A percentile compares a stretch with the other conserved stretches of the same genome.
Conservation (phyloP, 2,329 filamentous ascomycete species). For the Ophiostoma pallidulum region DNA sequence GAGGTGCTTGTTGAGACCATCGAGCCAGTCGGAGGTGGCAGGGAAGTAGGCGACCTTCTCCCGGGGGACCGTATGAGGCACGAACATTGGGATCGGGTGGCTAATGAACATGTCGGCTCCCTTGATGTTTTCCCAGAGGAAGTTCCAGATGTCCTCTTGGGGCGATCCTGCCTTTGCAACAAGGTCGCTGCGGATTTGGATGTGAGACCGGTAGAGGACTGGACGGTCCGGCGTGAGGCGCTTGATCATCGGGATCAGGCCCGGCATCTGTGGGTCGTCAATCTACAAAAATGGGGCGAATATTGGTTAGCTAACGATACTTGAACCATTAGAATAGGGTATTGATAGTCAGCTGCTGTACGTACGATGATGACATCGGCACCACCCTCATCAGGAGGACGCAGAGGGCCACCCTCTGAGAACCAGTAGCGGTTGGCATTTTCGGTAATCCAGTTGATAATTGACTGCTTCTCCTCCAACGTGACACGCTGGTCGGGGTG, state of each 20-base stretch:
- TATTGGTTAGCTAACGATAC: no score
- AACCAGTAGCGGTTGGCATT: constrained; percentile 72
- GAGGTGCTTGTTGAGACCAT: constrained; percentile 70
- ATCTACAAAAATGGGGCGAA: no score
- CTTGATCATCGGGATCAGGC: constrained; percentile 67
- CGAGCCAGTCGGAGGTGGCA: constrained; percentile 75
- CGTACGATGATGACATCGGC: constrained; percentile 62
- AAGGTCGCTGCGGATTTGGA: constrained; percentile 70
- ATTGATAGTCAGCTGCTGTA: constrained; percentile 12
- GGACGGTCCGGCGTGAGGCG: constrained; percentile 60
- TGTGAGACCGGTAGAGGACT: constrained; percentile 73
- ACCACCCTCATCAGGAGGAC: constrained; percentile 55
- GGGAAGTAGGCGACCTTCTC: constrained; percentile 66
- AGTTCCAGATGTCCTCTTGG: constrained; percentile 65
- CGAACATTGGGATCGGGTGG: constrained; percentile 68
- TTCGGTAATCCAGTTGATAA: constrained; percentile 62
- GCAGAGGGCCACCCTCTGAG: constrained; percentile 55
- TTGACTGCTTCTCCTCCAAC: constrained; percentile 48
- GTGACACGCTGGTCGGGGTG: constrained; percentile 55
- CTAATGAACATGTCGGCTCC: constrained; percentile 70
- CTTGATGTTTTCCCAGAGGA: constrained; percentile 63
- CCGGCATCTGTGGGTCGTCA: constrained; percentile 79
- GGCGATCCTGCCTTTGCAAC: constrained; percentile 53
- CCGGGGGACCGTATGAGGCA: constrained; percentile 55
- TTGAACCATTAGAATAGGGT: no score